Percentiles rank a stretch among this genome's conserved stretches.
phyloP scores from a whole-genome alignment of 1,139 yeast species.

The Debaryomycetaceae sp. region DNA sequence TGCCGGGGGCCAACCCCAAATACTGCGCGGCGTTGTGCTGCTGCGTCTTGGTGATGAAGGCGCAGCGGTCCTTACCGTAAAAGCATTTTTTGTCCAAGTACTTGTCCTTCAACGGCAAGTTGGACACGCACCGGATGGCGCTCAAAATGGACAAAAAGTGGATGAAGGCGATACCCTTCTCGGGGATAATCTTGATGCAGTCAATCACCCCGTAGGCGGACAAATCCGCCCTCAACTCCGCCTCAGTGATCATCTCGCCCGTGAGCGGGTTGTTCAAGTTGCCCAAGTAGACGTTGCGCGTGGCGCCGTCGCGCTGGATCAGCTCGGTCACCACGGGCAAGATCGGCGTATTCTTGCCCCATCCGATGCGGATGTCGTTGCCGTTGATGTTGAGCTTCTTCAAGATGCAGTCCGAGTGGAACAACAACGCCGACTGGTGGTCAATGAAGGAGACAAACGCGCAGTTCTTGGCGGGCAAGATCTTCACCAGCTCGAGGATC shows the following conservation, averaged over 20 bases:
- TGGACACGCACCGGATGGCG: slow-evolving; percentile 57
- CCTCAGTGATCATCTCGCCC: slow-evolving; percentile 52
- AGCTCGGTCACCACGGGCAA: slow-evolving; percentile 68
- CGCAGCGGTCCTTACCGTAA: slow-evolving; percentile 64
- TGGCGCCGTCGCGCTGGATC: slow-evolving; percentile 82
- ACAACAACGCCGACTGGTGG: slow-evolving; percentile 55
- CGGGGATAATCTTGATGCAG: slow-evolving; percentile 53
- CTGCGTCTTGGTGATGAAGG: slow-evolving; percentile 84
- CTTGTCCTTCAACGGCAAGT: slow-evolving; percentile 50
- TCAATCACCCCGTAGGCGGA: slow-evolving; percentile 52
- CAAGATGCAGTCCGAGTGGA: slow-evolving; percentile 59
- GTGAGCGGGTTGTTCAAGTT: slow-evolving; percentile 50
- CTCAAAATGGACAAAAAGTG: slow-evolving; percentile 56
- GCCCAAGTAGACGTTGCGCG: slow-evolving; percentile 86
- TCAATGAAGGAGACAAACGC: slow-evolving; percentile 61
- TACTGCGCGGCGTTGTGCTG: slow-evolving; percentile 97
- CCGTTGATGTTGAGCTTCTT: slow-evolving; percentile 54
- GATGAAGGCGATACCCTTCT: slow-evolving; percentile 57
- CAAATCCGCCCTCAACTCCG: slow-evolving; percentile 49
- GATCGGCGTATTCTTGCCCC: slow-evolving; percentile 66
- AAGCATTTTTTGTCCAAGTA: slow-evolving; percentile 55
- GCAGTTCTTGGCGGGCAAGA: slow-evolving; percentile 53
- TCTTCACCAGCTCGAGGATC: slow-evolving; percentile 70
- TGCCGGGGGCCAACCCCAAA: slow-evolving; percentile 84
- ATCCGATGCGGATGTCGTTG: slow-evolving; percentile 59